Base-by-base conservation (phyloP, 163 green algal genomes). In the Smithsoniella earleae region DNA sequence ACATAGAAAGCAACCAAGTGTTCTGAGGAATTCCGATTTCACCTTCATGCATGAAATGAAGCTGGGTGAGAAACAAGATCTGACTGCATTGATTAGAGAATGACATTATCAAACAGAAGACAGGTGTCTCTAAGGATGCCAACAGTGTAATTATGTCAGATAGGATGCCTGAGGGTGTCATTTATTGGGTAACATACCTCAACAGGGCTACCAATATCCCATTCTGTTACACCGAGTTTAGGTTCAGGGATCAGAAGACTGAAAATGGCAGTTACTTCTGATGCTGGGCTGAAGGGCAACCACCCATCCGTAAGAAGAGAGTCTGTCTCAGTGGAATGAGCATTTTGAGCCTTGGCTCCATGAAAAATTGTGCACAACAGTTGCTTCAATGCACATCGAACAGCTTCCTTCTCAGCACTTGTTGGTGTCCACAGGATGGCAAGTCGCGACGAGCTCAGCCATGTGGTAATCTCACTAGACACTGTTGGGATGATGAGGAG, bases 251-350 rank as follows among this genome's bases (percentile, higher is more conserved):
- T 34, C 1, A 33, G 30, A 30, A 69, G n/a, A 30, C 27, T 38
- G 58, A 69, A 69, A 10, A 69, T 34, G 1, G n/a, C 20, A 1
- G 58, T 43, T 31, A 69, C 30, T 34, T 69, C 58, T 16, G 58
- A 69, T 34, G 58, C 58, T 22, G 58, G 30, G 43, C 58, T 69
- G 58, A 69, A 0, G 30, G 58, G 58, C 5, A 43, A 33, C 25
- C 34, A 45, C 25, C 58, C 27, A n/a, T n/a, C n/a, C n/a, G n/a
- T n/a, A n/a, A n/a, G n/a, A n/a, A n/a, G n/a, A n/a, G n/a, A n/a
- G n/a, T n/a, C 58, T 16, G 58, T 38, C 40, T 13, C 40, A 10
- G 10, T 13, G 13, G 40, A 10, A 49, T 49, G 40, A 49, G 40
- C 40, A 49, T 13, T 49, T 10, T 49, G 40, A 10, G 13, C 40